These are phyloP conservation scores for Epithemia pelagica DNA, from an alignment of 108 stramenopile genomes.

Conservation along the genomic window DNA sequence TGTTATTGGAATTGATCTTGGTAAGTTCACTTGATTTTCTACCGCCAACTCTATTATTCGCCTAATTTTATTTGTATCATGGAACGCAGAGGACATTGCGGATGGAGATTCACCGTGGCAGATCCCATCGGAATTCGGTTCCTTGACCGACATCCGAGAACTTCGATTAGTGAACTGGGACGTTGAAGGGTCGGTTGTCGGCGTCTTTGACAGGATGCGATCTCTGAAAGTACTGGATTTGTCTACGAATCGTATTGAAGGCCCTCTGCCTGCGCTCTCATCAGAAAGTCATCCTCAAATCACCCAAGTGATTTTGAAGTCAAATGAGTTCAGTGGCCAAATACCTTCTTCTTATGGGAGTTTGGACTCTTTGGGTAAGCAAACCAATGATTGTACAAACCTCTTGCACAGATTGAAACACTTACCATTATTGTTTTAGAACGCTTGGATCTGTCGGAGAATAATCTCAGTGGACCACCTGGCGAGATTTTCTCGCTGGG, in stretches of 20 bases:
- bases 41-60: no score
- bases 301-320: background rate
- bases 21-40: background rate
- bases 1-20: background rate
- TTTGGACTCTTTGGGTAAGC: background rate
- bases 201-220: background rate
- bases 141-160: background rate
- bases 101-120: background rate
- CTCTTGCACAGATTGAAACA: no score
- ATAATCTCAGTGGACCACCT: background rate
- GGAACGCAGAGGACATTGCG: no score
- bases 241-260: constrained; percentile 3
- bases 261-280: background rate
- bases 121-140: background rate
- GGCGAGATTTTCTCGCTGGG: background rate
- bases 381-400: no score
- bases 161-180: background rate
- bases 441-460: background rate
- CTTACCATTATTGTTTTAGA: background rate
- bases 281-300: background rate
- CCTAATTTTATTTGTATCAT: no score
- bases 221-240: background rate
- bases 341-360: background rate
- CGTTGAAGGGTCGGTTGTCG: background rate
- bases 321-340: background rate